These are phyloP conservation scores for Eremochloa ophiuroides DNA, from an alignment of 176 grass and related monocot genomes.

Conservation along the genomic window DNA sequence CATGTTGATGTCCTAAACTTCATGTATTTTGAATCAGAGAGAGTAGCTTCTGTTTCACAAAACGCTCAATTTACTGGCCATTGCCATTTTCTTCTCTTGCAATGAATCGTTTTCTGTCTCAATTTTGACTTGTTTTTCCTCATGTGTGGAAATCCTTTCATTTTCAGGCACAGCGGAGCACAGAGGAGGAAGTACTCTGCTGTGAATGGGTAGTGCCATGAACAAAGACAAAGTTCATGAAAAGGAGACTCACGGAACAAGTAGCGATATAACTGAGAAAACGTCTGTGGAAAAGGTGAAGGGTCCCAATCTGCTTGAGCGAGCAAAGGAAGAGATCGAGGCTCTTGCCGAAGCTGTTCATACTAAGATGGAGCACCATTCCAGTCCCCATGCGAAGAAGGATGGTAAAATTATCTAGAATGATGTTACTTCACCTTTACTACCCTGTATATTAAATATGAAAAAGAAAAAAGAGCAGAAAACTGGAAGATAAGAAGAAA, in stretches of 20 bases:
- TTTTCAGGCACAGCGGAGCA: not conserved
- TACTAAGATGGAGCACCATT: conserved; percentile 47
- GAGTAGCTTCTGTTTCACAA: not conserved
- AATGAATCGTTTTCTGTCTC: not conserved
- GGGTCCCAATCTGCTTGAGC: conserved; percentile 61
- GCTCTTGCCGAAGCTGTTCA: conserved; percentile 48
- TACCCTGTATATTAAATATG: not conserved
- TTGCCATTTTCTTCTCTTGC: not conserved
- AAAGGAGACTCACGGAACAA: conserved; percentile 72
- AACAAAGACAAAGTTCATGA: conserved; percentile 37
- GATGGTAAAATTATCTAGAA: conserved; percentile 29
- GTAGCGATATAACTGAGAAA: conserved; percentile 38
- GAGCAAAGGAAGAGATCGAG: conserved; percentile 80
- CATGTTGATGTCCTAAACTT: not conserved
- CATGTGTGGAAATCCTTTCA: not conserved
- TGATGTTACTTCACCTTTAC: not conserved
- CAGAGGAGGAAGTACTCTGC: not conserved
- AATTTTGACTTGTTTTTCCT: not conserved
- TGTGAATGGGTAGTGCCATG: not conserved
- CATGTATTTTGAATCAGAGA: not conserved
- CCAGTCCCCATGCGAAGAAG: conserved; percentile 29
- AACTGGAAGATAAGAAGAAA: not conserved
- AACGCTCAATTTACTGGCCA: not conserved
- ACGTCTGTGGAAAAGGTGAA: conserved; percentile 52
- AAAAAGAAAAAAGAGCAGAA: not conserved